Evolutionary conservation across 345 rosid species (phyloP).

Genomic region (Acer negundo): DNA sequence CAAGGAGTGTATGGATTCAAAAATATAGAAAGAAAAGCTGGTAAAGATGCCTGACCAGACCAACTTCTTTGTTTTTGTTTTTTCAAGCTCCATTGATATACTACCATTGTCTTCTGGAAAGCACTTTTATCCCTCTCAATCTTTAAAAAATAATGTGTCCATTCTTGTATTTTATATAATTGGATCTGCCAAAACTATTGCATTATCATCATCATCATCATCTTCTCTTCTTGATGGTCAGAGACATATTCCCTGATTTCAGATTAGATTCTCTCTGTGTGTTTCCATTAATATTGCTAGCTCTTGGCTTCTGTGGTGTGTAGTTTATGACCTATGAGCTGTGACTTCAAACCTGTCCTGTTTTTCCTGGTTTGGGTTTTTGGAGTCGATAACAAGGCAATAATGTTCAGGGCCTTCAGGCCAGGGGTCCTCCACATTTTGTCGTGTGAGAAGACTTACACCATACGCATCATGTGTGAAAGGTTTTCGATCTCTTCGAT

Average conservation of each 20-base stretch:
- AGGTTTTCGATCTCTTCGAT: too few species aligned
- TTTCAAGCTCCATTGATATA: slow-evolving; percentile 7
- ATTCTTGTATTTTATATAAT: too few species aligned
- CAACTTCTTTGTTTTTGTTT: neutral
- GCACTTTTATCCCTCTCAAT: neutral
- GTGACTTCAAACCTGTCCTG: too few species aligned
- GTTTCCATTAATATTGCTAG: neutral
- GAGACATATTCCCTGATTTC: slow-evolving; percentile 14
- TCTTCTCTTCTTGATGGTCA: neutral
- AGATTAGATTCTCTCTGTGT: slow-evolving; percentile 10
- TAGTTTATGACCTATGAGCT: too few species aligned
- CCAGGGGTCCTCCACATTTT: too few species aligned
- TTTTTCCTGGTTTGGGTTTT: too few species aligned
- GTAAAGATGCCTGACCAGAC: slow-evolving; percentile 24
- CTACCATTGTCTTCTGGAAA: slow-evolving; percentile 6
- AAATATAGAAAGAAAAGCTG: slow-evolving; percentile 21
- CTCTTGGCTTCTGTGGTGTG: too few species aligned
- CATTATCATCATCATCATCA: neutral
- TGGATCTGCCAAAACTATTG: slow-evolving; percentile 5
- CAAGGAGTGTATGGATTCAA: slow-evolving; percentile 13
- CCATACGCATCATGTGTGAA: too few species aligned
- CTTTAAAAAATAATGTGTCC: neutral
- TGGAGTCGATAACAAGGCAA: too few species aligned
- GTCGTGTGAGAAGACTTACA: too few species aligned
- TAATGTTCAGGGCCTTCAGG: too few species aligned